These are phyloP conservation scores for Umbilicus rupestris DNA, from an alignment of 164 flowering plant species.

Conservation along the genomic window DNA sequence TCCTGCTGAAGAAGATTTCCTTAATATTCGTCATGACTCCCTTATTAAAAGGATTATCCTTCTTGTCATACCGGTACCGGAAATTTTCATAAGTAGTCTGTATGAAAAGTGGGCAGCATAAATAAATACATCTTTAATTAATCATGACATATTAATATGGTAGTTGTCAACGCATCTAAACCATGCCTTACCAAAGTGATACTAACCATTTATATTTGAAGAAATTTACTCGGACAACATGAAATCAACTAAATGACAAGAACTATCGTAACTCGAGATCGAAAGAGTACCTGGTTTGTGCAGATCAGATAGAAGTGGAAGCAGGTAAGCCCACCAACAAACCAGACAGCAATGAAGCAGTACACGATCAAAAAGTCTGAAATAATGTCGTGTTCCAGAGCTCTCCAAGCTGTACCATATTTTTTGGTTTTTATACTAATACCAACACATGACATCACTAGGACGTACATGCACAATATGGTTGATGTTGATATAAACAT, in stretches of 20 bases:
- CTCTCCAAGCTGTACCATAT: conserved; percentile 20
- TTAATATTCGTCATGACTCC: conserved; percentile 45
- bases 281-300: conserved; percentile 55
- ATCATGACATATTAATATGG: background rate
- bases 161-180: background rate
- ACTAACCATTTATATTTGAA: background rate
- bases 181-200: background rate
- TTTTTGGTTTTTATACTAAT: conserved; percentile 17
- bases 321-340: conserved; percentile 84
- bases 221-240: background rate
- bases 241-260: background rate
- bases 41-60: conserved; percentile 62
- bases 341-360: conserved; percentile 90
- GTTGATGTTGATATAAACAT: conserved; percentile 65
- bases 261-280: background rate
- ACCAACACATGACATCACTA: conserved; percentile 51
- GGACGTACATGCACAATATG: conserved; percentile 61
- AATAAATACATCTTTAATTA: background rate
- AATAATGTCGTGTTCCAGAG: conserved; percentile 36
- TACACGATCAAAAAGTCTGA: conserved; percentile 67
- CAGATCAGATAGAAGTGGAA: conserved; percentile 80
- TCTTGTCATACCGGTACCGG: conserved; percentile 80
- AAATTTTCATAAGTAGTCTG: conserved; percentile 98
- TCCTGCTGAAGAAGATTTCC: conserved; percentile 41
- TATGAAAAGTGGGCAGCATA: conserved; percentile 6